Base-by-base conservation (phyloP, 441 rosid species). In the Biscutella laevigata region DNA sequence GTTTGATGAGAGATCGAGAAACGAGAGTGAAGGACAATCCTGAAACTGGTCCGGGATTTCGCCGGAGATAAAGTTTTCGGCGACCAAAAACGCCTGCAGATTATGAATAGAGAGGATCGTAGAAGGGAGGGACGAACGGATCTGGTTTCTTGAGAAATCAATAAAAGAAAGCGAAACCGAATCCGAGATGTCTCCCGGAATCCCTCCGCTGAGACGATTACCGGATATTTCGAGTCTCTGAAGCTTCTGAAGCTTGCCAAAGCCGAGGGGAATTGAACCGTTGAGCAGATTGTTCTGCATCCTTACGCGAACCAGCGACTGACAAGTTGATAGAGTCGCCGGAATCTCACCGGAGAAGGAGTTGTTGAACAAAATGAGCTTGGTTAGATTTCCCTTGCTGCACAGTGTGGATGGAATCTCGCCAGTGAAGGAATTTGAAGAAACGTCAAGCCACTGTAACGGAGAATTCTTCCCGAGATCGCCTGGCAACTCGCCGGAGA, bases 301-400 rank as follows among this genome's bases (percentile, higher is more conserved):
- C 24, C 97, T 73, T 13, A 84, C 84, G 13, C 94, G 95, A 64
- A 89, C 82, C 8, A 90, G 74, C 1, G 88, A 81, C 4, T 15
- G 33, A 25, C 96, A 91, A 15, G 72, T 64, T 0, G 86, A 67
- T 19, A 88, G 50, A 53, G 77, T 74, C 1, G 38, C 10, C 1
- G 94, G 94, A 55, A 88, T 76, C n/a, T 75, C 66, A 60, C 98
- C 96, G 4, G 94, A 70, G 73, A 91, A 79, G 39, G 66, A 72
- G 61, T 91, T 91, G 75, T 79, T 85, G 86, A 91, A 91, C 41
- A 85, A 58, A 51, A 85, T 88, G 73, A 91, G 91, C 76, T 91
- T 88, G 10, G 82, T 83, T 62, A 91, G 94, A 62, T 74, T 85
- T 32, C 94, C 88, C 30, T 69, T 56, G 71, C 66, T 63, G 76